Conservation (phyloP, 208 protist species). For the Leishmania tropica region DNA sequence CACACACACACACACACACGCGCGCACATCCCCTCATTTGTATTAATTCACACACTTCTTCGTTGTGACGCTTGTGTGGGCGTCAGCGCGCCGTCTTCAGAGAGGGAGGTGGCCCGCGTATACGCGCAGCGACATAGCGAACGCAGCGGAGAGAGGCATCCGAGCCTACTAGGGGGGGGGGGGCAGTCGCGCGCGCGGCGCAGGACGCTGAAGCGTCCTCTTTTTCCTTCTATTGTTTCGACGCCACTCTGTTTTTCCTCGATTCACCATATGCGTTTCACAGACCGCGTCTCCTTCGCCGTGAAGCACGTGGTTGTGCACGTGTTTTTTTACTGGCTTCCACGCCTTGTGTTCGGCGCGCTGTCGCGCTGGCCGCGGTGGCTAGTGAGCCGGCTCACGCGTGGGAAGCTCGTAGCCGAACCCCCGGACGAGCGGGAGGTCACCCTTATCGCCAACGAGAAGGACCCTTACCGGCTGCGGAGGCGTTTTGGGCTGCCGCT, state of each 20-base stretch:
- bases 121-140: neutral
- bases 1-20: too few relatives aligned
- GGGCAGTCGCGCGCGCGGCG: neutral
- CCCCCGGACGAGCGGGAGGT: slow-evolving; percentile 23
- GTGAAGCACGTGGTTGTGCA: slow-evolving; percentile 30
- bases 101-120: neutral
- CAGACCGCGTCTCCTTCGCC: slow-evolving; percentile 27
- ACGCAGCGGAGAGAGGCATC: neutral
- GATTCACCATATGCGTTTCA: neutral
- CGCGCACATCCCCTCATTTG: too few relatives aligned
- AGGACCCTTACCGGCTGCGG: slow-evolving; percentile 22
- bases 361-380: slow-evolving; percentile 27
- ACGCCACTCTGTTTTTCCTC: neutral
- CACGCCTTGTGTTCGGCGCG: slow-evolving; percentile 21
- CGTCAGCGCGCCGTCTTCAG: neutral
- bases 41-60: neutral
- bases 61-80: neutral
- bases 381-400: slow-evolving; percentile 15
- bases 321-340: slow-evolving; percentile 35
- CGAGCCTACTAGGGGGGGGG: too few relatives aligned
- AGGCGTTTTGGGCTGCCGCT: slow-evolving; percentile 25
- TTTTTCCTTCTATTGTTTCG: neutral
- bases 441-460: slow-evolving; percentile 13
- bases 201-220: neutral
- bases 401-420: neutral